Base-by-base conservation (phyloP, 371 early-diverging fungal species). In the Haplosporangium sp. region DNA sequence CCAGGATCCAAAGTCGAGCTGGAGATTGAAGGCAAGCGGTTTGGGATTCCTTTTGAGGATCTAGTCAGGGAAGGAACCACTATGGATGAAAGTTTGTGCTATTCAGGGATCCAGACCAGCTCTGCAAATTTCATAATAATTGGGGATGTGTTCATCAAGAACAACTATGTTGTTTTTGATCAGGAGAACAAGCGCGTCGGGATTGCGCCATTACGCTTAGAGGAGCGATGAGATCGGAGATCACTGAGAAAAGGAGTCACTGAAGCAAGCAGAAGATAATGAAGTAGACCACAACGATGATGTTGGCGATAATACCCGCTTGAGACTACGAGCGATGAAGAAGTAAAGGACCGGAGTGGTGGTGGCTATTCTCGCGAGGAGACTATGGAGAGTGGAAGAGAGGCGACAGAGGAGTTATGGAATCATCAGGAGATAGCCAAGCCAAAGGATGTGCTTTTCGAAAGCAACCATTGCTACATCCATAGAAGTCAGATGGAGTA, bases 111-210 rank as follows among this genome's bases (percentile, higher is more conserved):
- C 37, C 74, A 74, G 36, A 50, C 67, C 9, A 71, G 75, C 18
- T 54, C 58, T 2, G 71, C 80, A 14, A 46, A 29, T 40, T 83
- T 83, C 23, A 56, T 74, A 67, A 86, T 87, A 46, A 74, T 87
- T 18, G 87, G 87, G 29, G 86, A 85, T 59, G 65, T 84, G 8
- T 87, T 87, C 48, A 62, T 87, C 59, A 85, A 85, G 58, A 85
- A 86, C 59, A 85, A 86, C 73, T 87, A 85, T 57, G 81, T 84
- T 10, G 84, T 85, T 12, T 87, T 86, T 64, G 87, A 86, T 56
- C 82, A 82, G 18, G 85, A 76, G 51, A 81, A 83, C 11, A 63
- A 80, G 41, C 76, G 81, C 6, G 82, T 86, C 11, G 87, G 86
- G 7, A 79, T 86, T 74, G 87, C 87, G 1, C 86, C 85, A 0